A percentile compares a stretch with the other conserved stretches of the same genome.
Conservation (phyloP, 179 eudicot genomes). For the Pouteria campechiana region DNA sequence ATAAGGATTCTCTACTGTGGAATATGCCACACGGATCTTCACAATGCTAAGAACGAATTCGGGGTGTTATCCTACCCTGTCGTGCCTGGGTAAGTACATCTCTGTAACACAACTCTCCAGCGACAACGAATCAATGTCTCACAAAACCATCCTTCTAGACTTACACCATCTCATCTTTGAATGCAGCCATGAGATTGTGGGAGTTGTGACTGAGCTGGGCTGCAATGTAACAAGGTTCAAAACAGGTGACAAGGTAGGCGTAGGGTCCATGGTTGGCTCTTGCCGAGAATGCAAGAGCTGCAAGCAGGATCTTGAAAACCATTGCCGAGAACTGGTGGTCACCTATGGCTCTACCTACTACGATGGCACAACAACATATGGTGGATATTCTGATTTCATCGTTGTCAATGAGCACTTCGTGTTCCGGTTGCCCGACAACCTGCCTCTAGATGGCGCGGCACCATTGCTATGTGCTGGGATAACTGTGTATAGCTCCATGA, state of each 20-base stretch:
- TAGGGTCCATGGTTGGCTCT: constrained; percentile 33
- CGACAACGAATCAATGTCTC: too few relatives aligned
- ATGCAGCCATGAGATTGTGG: constrained; percentile 40
- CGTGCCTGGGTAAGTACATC: constrained; percentile 76
- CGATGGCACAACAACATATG: constrained; percentile 26
- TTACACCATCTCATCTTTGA: too few relatives aligned
- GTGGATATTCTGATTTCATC: constrained; percentile 37
- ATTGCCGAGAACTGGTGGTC: constrained; percentile 14
- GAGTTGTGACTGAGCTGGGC: constrained; percentile 28
- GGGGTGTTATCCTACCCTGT: constrained; percentile 61
- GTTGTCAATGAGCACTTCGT: constrained; percentile 27
- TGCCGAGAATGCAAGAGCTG: constrained; percentile 25
- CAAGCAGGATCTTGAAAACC: constrained; percentile 19
- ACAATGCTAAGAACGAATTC: constrained; percentile 54
- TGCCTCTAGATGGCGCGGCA: constrained; percentile 25
- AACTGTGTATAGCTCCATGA: constrained; percentile 32
- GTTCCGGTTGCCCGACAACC: constrained; percentile 19
- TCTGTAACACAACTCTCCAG: not conserved
- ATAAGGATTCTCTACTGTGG: constrained; percentile 65
- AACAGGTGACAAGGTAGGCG: constrained; percentile 27
- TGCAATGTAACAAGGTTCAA: constrained; percentile 23
- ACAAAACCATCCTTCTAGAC: too few relatives aligned
- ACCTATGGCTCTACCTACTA: constrained; percentile 11
- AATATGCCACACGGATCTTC: constrained; percentile 71
- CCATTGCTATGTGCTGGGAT: constrained; percentile 47